Evolutionary conservation across 495 filamentous ascomycete genomes (phyloP), one percentile per base, ranked within the genome.

Genomic region (Hyaloscypha hepaticicola): DNA sequence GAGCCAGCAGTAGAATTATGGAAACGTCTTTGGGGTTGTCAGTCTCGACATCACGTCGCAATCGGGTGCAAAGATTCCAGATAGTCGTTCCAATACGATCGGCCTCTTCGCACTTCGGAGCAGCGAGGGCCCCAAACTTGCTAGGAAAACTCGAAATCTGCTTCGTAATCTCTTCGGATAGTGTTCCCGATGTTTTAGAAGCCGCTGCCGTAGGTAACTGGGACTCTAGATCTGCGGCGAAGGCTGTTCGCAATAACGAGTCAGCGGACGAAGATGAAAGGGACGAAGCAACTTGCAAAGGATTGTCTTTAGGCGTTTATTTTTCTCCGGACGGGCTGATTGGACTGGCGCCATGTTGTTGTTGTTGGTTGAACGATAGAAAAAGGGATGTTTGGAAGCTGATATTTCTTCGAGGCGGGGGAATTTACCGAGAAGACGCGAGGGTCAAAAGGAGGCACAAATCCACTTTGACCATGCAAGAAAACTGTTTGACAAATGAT

Each of bases 51-150:
- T 65, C 71, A 48, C 79, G 76, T 55, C 70, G 72, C 27, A 87
- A 68, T 9, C 82, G 79, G 4, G 84, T 86, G 59, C 86, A 83
- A 21, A 85, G 67, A 68, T 94, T 93, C 89, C 89, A 93, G 25
- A 92, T 72, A 31, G 75, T 76, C 7, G 79, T 83, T 2, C 83
- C 88, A 12, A 74, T 65, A 25, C 58, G 67, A 55, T 89, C 86
- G n/a, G 87, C 75, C 38, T 84, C 82, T 27, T 70, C 68, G 60
- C 72, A 64, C 41, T 58, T 71, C 4, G 67, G 38, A 9, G 58
- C 70, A 66, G 38, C 67, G 66, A 48, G 68, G 1, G 14, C 29
- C 59, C 58, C 70, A 49, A 57, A 64, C 50, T 62, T 68, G 65
- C 22, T 48, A n/a, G 75, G 71, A 22, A 80, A 69, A n/a, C 45